A percentile compares a stretch with the other conserved stretches of the same genome.
Evolutionary conservation across 805 yeast species (phyloP).

Genomic region (Ogataea paraovalis): DNA sequence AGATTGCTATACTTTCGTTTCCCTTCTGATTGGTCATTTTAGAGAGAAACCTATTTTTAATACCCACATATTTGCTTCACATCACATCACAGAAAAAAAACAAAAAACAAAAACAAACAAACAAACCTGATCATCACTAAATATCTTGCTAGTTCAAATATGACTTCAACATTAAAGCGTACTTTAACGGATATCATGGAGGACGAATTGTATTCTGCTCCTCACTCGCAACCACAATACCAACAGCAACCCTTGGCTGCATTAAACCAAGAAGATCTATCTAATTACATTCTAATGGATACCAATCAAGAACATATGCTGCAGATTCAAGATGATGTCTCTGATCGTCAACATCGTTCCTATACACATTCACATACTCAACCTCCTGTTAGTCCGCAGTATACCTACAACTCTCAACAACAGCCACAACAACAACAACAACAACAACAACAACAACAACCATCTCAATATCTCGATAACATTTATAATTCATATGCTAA

Average conservation of each 20-base stretch:
- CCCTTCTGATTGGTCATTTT: neutral
- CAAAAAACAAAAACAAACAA: neutral
- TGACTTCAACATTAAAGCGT: constrained; percentile 30
- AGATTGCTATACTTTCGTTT: neutral
- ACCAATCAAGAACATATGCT: constrained; percentile 26
- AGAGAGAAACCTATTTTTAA: neutral
- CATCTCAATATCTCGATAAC: constrained; percentile 11
- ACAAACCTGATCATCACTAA: no score
- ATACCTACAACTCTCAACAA: constrained; percentile 6
- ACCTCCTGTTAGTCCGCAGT: neutral
- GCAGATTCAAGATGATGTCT: constrained; percentile 13
- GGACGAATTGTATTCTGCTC: constrained; percentile 26
- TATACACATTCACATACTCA: constrained; percentile 4
- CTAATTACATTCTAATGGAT: constrained; percentile 23
- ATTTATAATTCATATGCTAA: constrained; percentile 28
- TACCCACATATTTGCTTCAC: neutral
- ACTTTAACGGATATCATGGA: constrained; percentile 31
- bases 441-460: constrained; percentile 8
- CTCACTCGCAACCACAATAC: constrained; percentile 12
- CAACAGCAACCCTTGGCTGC: constrained; percentile 7
- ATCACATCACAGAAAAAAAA: neutral
- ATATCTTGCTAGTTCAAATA: constrained; percentile 7
- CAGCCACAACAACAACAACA: no score
- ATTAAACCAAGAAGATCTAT: constrained; percentile 17
- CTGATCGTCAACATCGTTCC: constrained; percentile 2